phyloP scores from a whole-genome alignment of 225 moss, liverwort and hornwort genomes.

The Pseudoscleropodium purum region DNA sequence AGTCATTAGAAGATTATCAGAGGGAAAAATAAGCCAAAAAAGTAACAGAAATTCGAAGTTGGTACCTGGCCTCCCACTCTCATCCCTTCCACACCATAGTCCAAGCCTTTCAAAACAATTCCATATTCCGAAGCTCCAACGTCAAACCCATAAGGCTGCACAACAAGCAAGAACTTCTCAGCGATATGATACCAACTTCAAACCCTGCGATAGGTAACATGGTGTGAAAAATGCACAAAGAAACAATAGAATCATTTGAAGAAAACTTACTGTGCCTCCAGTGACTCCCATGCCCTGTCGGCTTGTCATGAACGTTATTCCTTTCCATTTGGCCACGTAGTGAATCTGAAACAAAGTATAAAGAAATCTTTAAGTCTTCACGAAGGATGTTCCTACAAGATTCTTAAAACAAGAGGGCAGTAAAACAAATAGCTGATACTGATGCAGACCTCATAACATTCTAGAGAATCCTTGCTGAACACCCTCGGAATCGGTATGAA shows the following conservation, averaged over 20 bases:
- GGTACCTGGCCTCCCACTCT: conserved; percentile 96
- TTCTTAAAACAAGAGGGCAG: not conserved
- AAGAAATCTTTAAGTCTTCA: not conserved
- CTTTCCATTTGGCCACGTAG: conserved; percentile 96
- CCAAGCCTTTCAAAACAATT: conserved; percentile 87
- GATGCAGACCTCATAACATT: not conserved
- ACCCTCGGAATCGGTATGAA: not conserved
- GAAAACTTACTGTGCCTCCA: conserved; percentile 69
- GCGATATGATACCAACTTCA: not conserved
- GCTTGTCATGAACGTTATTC: conserved; percentile 93
- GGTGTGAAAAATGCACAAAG: not conserved
- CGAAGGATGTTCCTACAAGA: not conserved
- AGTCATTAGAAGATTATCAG: not conserved
- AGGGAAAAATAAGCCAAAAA: not conserved
- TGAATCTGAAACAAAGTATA: conserved; percentile 45
- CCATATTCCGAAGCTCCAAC: conserved; percentile 74
- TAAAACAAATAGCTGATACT: not conserved
- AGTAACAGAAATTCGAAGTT: not conserved
- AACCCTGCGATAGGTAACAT: not conserved
- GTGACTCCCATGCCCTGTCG: conserved; percentile 97
- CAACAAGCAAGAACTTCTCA: not conserved
- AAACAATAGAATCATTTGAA: not conserved
- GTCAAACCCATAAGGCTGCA: conserved; percentile 96
- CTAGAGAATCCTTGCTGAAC: not conserved
- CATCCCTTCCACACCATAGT: conserved; percentile 89